Conservation (phyloP, 1,284 basidiomycete species). For the Ceratobasidium papillatum region DNA sequence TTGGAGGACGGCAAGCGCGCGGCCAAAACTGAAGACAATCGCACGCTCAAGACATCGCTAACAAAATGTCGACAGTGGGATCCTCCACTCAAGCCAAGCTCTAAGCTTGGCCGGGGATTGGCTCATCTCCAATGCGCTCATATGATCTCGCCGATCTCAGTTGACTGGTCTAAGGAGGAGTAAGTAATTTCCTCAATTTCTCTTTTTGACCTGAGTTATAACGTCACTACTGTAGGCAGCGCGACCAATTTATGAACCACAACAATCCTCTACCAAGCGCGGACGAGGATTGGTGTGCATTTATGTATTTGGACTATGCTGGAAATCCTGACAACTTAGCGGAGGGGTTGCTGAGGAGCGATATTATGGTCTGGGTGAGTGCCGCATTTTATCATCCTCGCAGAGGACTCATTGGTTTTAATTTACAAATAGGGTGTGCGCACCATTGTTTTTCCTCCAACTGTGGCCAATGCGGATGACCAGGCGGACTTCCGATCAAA, state of each 20-base stretch:
- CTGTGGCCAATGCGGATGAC: not conserved
- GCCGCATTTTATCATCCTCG: no score
- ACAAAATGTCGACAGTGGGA: not conserved
- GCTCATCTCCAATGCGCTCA: not conserved
- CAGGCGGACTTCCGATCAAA: not conserved
- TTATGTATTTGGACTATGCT: not conserved
- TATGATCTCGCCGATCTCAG: not conserved
- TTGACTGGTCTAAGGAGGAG: not conserved
- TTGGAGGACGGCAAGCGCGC: not conserved
- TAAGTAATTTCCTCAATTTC: not conserved
- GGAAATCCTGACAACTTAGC: not conserved
- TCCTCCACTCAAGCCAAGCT: not conserved
- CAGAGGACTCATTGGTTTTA: not conserved
- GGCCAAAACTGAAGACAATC: constrained; percentile 16
- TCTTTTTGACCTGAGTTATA: not conserved
- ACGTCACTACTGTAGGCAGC: not conserved
- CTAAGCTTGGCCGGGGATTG: not conserved
- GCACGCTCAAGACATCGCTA: not conserved
- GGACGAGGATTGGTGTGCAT: not conserved
- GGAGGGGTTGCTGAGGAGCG: not conserved
- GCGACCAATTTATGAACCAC: not conserved
- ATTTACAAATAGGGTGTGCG: not conserved
- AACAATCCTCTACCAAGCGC: not conserved
- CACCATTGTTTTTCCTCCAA: not conserved
- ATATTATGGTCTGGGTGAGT: constrained; percentile 6